Evolutionary conservation across 192 early-diverging fungal species (phyloP).

Genomic region (Dimargaris verticillata): DNA sequence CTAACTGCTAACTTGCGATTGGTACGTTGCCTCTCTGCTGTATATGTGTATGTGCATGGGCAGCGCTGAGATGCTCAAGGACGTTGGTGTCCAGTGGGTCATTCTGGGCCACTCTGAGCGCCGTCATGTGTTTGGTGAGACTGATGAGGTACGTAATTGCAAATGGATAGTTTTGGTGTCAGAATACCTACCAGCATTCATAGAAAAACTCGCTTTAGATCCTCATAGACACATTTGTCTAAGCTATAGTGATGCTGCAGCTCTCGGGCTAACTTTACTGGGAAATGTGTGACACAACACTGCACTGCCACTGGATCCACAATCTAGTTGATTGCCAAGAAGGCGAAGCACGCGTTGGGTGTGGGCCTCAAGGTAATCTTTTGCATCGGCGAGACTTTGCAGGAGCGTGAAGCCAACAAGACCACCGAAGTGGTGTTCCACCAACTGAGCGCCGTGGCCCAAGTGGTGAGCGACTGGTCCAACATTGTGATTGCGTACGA

Average conservation of each 20-base stretch:
- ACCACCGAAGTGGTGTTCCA: conserved; percentile 77
- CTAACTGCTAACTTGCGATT: no score
- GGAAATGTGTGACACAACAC: no score
- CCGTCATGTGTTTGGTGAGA: conserved; percentile 78
- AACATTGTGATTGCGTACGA: conserved; percentile 97
- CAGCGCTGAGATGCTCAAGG: conserved; percentile 86
- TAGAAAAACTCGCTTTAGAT: no score
- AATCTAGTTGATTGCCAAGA: conserved; percentile 58
- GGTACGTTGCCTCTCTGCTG: no score
- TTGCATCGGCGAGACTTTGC: conserved; percentile 90
- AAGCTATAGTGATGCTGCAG: no score
- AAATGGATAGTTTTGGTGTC: no score
- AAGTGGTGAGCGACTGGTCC: conserved; percentile 68
- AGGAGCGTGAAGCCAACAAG: conserved; percentile 78
- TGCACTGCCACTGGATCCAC: no score
- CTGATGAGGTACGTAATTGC: conserved; percentile 43
- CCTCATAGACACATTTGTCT: no score
- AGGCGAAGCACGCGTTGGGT: conserved; percentile 73
- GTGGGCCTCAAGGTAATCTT: conserved; percentile 84
- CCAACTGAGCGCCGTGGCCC: conserved; percentile 76
- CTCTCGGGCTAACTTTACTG: no score
- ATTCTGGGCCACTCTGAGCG: conserved; percentile 99
- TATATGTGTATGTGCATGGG: no score
- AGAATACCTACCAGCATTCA: no score
- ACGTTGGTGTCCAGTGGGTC: conserved; percentile 86